Base-by-base conservation (phyloP, 139 green algal species). In the Chara braunii region DNA sequence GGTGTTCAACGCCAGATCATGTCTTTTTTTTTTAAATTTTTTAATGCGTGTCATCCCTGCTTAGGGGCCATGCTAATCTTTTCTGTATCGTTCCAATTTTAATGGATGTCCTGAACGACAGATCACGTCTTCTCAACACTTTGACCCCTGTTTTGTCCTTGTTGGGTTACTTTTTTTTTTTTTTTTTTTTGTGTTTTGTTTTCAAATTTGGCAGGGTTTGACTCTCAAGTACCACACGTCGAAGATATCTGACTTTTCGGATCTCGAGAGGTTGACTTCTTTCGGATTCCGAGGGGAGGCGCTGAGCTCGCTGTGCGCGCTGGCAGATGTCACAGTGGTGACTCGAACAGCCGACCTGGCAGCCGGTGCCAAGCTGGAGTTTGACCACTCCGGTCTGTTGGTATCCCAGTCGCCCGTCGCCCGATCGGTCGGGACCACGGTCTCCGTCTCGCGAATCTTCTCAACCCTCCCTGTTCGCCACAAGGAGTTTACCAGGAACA, bases 221-320 rank as follows among this genome's bases (percentile, higher is more conserved):
- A 87, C 88, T 0, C 83, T 88, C 37, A 95, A 96, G 79, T 91
- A 99, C 77, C 84, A 94, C 78, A 99, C 93, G 40, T 95, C 85
- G 68, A 99, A 99, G 75, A 74, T 98, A 1, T 29, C 57, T 0
- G 43, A 63, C 2, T 95, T 97, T 60, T 48, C 56, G 0, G 90
- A 97, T 64, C 74, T 97, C 9, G 55, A 63, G 24, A 51, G 30
- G 1, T 61, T 97, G 1, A 51, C 48, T 44, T 94, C 85, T 4
- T 98, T 95, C 82, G 92, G 92, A 3, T 98, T 98, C 70, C 78
- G 92, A 2, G 92, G 92, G 3, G 92, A 98, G 75, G 92, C 92
- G 14, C 81, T 98, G 6, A 89, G 76, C 70, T 95, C 90, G 0
- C 79, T 98, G 29, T 95, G 89, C 52, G 87, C 88, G 0, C 51